These are phyloP conservation scores for Nannochloropsis gaditana DNA, from an alignment of 108 stramenopile species.

Conservation along the genomic window DNA sequence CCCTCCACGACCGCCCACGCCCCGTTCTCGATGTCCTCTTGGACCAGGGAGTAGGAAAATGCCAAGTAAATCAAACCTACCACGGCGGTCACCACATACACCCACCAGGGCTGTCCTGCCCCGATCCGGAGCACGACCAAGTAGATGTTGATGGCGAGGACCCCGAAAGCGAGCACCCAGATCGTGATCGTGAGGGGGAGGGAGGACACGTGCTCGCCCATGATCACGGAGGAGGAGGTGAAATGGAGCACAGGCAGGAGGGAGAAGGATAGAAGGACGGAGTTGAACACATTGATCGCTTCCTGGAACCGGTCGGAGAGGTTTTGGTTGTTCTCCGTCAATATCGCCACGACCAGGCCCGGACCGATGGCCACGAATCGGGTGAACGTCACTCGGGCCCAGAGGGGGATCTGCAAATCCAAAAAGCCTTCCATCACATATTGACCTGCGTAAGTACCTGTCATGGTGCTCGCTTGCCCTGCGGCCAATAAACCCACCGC, in stretches of 20 bases:
- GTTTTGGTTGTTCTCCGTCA: conserved; percentile 57
- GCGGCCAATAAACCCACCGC: conserved; percentile 71
- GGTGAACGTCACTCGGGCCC: conserved; percentile 62
- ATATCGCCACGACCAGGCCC: conserved; percentile 62
- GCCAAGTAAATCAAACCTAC: not conserved
- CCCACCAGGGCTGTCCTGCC: not conserved
- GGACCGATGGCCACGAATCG: conserved; percentile 68
- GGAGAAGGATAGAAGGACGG: conserved; percentile 69
- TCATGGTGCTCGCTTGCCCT: conserved; percentile 69
- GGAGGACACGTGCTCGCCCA: conserved; percentile 57
- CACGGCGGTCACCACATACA: not conserved
- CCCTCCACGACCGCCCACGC: not conserved
- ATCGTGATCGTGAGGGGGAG: conserved; percentile 23
- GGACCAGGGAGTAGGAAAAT: not conserved
- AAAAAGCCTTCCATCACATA: conserved; percentile 79
- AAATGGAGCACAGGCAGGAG: conserved; percentile 68
- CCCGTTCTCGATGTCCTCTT: not conserved
- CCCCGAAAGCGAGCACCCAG: conserved; percentile 35
- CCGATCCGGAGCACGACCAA: conserved; percentile 27
- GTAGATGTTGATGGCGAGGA: conserved; percentile 47
- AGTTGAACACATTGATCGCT: conserved; percentile 66
- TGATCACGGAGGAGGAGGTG: conserved; percentile 55
- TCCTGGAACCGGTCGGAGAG: conserved; percentile 62
- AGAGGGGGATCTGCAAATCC: conserved; percentile 59
- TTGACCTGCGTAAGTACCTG: conserved; percentile 77